Evolutionary conservation across 2,329 filamentous ascomycete genomes (phyloP).

Genomic region (Dothideomycetidae sp.): DNA sequence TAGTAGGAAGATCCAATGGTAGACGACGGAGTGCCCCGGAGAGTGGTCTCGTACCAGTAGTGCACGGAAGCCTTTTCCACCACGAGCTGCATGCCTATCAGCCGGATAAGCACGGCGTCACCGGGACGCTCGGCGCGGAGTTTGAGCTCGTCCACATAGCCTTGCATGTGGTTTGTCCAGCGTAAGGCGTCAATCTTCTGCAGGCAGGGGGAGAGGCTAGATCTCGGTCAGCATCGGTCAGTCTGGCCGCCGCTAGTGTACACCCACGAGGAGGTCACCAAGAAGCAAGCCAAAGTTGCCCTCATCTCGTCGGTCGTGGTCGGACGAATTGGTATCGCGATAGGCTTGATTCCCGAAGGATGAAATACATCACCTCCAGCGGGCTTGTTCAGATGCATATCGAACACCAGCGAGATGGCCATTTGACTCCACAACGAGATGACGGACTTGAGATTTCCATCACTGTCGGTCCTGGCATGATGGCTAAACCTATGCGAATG

Average conservation of each 20-base stretch:
- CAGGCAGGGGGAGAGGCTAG: conserved; percentile 4
- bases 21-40: neutral
- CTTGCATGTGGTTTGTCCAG: conserved; percentile 16
- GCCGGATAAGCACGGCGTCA: conserved; percentile 14
- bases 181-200: conserved; percentile 13
- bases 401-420: conserved; percentile 8
- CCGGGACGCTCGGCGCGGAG: conserved; percentile 4
- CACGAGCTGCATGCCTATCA: conserved; percentile 16
- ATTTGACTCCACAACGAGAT: conserved; percentile 8
- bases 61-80: conserved; percentile 12
- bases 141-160: conserved; percentile 13
- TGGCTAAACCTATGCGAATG: neutral
- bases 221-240: neutral
- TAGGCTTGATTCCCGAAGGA: neutral
- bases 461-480: neutral
- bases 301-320: conserved; percentile 9
- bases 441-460: conserved; percentile 1
- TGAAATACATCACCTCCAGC: conserved; percentile 3
- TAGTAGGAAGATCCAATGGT: neutral
- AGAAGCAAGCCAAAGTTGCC: conserved; percentile 8
- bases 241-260: neutral
- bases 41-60: neutral
- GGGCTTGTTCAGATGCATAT: conserved; percentile 7
- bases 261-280: conserved; percentile 7
- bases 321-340: neutral